A percentile compares a stretch with the other conserved stretches of the same genome.
Conservation (phyloP, 2,329 filamentous ascomycete genomes). For the Emmonsiellopsis sp. region DNA sequence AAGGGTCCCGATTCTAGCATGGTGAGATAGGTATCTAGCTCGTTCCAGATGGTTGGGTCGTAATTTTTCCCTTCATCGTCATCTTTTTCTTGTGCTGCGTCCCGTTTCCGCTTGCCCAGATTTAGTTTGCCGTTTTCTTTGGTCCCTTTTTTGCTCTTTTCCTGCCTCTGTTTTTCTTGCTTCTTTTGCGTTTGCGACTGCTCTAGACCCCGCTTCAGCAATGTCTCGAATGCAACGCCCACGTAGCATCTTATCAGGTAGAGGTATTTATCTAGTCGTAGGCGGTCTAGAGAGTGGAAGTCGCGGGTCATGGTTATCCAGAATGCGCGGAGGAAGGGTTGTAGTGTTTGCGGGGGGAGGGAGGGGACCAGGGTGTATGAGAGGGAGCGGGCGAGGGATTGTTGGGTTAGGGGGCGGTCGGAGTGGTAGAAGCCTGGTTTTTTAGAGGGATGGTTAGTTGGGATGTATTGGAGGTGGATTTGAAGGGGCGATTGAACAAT, state of each 20-base stretch:
- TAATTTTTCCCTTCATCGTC: constrained; percentile 8
- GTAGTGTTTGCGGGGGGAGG: constrained; percentile 42
- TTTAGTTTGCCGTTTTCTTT: constrained; percentile 19
- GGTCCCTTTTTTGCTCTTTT: constrained; percentile 23
- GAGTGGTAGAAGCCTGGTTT: constrained; percentile 72
- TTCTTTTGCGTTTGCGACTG: neutral
- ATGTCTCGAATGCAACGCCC: constrained; percentile 53
- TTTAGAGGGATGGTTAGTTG: neutral
- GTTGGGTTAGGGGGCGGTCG: constrained; percentile 80
- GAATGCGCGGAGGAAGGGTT: constrained; percentile 52
- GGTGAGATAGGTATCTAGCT: constrained; percentile 28
- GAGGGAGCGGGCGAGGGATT: constrained; percentile 70
- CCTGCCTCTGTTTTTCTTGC: constrained; percentile 20
- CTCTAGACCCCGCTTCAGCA: constrained; percentile 22
- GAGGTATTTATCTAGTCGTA: constrained; percentile 88
- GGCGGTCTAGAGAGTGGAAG: constrained; percentile 62
- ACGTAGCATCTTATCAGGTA: constrained; percentile 73
- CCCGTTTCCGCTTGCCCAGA: constrained; percentile 16
- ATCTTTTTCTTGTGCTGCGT: constrained; percentile 11
- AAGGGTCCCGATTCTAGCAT: constrained; percentile 34
- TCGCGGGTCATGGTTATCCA: constrained; percentile 62
- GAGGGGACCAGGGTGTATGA: constrained; percentile 56
- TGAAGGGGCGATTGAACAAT: neutral
- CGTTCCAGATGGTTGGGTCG: constrained; percentile 16
- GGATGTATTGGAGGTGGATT: neutral